Conservation (phyloP, 495 filamentous ascomycete species). For the Ascobolus immersus region DNA sequence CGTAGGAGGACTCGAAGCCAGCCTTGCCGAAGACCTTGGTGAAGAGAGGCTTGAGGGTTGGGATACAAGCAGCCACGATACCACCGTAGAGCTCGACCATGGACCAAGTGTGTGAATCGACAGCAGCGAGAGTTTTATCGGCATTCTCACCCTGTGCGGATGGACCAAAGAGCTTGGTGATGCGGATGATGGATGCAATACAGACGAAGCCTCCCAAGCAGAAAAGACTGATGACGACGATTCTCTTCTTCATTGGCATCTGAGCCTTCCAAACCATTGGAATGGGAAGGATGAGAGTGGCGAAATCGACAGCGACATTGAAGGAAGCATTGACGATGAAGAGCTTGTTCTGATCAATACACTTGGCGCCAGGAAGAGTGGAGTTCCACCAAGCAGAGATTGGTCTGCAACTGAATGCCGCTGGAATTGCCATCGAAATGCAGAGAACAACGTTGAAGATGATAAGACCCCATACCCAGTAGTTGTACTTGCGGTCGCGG, state of each 20-base stretch:
- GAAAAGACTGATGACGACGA: conserved; percentile 9
- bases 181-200: too few relatives aligned
- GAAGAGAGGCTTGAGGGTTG: too few relatives aligned
- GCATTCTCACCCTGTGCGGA: too few relatives aligned
- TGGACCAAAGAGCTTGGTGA: too few relatives aligned
- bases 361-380: conserved; percentile 10
- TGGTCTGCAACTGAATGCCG: conserved; percentile 15
- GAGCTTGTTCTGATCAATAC: conserved; percentile 16
- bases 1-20: too few relatives aligned
- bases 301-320: conserved; percentile 19
- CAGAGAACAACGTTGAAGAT: conserved; percentile 16
- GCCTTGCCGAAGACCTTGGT: too few relatives aligned
- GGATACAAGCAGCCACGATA: too few relatives aligned
- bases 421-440: conserved; percentile 16
- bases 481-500: conserved; percentile 6
- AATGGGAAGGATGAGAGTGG: conserved; percentile 21
- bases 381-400: conserved; percentile 17
- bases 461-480: conserved; percentile 2
- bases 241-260: conserved; percentile 18
- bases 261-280: conserved; percentile 22
- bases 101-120: too few relatives aligned
- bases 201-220: too few relatives aligned
- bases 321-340: conserved; percentile 19
- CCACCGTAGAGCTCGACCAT: too few relatives aligned
- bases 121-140: too few relatives aligned